Evolutionary conservation across 73 alveolate species (phyloP).

Genomic region (Blepharisma stoltei): DNA sequence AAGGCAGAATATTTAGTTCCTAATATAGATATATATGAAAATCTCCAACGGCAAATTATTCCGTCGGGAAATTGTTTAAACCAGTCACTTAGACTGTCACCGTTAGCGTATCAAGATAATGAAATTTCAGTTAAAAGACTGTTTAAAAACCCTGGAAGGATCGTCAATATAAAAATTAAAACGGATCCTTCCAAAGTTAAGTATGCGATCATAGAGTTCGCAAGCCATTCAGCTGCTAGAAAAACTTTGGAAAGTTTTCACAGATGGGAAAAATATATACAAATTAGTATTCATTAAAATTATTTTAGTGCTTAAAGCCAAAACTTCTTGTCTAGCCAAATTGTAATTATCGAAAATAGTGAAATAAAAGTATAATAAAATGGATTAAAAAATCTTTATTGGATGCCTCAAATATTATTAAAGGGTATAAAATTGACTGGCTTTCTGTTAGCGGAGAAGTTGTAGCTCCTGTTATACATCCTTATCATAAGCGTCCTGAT

Average conservation of each 20-base stretch:
- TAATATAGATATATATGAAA: too few relatives aligned
- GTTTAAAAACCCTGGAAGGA: slow-evolving; percentile 24
- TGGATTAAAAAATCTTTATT: too few relatives aligned
- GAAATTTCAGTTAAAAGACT: neutral
- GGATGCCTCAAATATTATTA: too few relatives aligned
- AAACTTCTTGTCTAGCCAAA: too few relatives aligned
- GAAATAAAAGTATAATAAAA: too few relatives aligned
- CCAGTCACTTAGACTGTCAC: neutral
- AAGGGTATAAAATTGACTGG: slow-evolving; percentile 23
- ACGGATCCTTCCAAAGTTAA: neutral
- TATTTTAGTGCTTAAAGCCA: too few relatives aligned
- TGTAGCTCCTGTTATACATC: neutral
- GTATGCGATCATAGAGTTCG: slow-evolving; percentile 24
- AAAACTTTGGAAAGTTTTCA: slow-evolving; percentile 29
- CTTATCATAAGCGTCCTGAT: too few relatives aligned
- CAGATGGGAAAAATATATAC: neutral
- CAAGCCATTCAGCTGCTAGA: slow-evolving; percentile 36
- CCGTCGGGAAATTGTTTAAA: slow-evolving; percentile 26
- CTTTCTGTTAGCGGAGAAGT: slow-evolving; percentile 16
- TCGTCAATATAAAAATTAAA: neutral
- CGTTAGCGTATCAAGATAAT: neutral
- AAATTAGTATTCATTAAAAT: too few relatives aligned
- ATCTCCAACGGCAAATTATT: slow-evolving; percentile 22
- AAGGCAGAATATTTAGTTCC: too few relatives aligned
- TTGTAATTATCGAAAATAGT: too few relatives aligned